A percentile compares a stretch with the other conserved stretches of the same genome.
phyloP scores from a whole-genome alignment of 225 moss, liverwort and hornwort genomes.

The Polytrichum commune region DNA sequence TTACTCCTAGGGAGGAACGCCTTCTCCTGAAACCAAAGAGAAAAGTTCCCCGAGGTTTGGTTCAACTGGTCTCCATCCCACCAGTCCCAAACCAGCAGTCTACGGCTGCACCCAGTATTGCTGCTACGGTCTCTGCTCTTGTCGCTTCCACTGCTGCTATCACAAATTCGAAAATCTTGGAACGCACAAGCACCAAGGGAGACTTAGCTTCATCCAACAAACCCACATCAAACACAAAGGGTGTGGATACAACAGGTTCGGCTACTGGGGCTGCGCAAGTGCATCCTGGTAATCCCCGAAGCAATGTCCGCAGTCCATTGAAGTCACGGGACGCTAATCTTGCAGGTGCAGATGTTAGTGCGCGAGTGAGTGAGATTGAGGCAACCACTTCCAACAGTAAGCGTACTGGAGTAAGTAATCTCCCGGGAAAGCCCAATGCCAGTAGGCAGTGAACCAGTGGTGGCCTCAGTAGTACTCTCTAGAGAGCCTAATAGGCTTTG shows the following conservation, averaged over 20 bases:
- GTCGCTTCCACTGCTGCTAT: constrained; percentile 11
- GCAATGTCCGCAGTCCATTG: constrained; percentile 33
- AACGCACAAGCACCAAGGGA: constrained; percentile 1
- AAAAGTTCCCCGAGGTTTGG: constrained; percentile 41
- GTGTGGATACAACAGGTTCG: not conserved
- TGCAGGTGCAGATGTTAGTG: constrained; percentile 8
- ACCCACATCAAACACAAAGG: not conserved
- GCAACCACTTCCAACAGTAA: constrained; percentile 28
- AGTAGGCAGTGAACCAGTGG: constrained; percentile 13
- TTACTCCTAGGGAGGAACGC: constrained; percentile 31
- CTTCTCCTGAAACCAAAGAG: constrained; percentile 46
- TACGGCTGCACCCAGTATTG: not conserved
- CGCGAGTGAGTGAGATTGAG: constrained; percentile 25
- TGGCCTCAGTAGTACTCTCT: constrained; percentile 3
- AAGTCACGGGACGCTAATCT: constrained; percentile 21
- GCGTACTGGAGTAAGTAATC: constrained; percentile 18
- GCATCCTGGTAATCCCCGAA: constrained; percentile 26
- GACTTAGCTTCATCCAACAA: constrained; percentile 17
- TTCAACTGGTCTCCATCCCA: constrained; percentile 42
- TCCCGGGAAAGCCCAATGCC: constrained; percentile 11
- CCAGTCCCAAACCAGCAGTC: constrained; percentile 2
- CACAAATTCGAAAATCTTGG: constrained; percentile 8
- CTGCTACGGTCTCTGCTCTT: constrained; percentile 6
- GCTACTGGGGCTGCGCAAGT: constrained; percentile 11
- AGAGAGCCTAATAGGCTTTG: not conserved